phyloP scores from a whole-genome alignment of 208 protist species.

The Blastocrithidia nonstop region DNA sequence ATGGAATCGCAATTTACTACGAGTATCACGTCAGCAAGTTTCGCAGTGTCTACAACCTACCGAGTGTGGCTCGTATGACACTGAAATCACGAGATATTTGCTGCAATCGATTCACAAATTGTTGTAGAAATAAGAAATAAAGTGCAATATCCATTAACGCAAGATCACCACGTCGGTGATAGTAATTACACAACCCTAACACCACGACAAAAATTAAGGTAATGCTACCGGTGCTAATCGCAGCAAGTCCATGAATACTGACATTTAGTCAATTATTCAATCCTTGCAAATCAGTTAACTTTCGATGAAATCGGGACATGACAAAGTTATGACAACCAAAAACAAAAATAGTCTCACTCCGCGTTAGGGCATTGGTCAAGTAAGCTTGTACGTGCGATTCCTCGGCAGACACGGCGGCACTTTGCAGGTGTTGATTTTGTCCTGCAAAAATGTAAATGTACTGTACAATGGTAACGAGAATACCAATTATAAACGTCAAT shows the following conservation, averaged over 20 bases:
- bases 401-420: constrained; percentile 13
- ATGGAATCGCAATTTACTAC: no score
- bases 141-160: constrained; percentile 40
- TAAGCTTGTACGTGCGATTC: constrained; percentile 29
- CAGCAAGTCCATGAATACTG: constrained; percentile 49
- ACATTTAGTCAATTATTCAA: constrained; percentile 18
- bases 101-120: constrained; percentile 27
- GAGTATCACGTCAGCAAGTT: constrained; percentile 46
- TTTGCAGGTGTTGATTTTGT: constrained; percentile 10
- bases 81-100: constrained; percentile 20
- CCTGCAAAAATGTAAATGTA: constrained; percentile 25
- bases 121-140: constrained; percentile 55
- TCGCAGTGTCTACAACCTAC: constrained; percentile 25
- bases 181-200: constrained; percentile 35
- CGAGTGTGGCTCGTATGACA: constrained; percentile 17
- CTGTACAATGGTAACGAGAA: constrained; percentile 23
- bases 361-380: constrained; percentile 41
- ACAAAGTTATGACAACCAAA: constrained; percentile 41
- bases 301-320: constrained; percentile 12
- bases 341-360: constrained; percentile 45
- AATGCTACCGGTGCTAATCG: constrained; percentile 26
- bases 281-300: constrained; percentile 7
- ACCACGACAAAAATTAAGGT: constrained; percentile 52
- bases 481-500: constrained; percentile 31
- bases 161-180: constrained; percentile 27